Evolutionary conservation across 768 basidiomycete species (phyloP).

Genomic region (Hygrophoropsis aurantiaca): DNA sequence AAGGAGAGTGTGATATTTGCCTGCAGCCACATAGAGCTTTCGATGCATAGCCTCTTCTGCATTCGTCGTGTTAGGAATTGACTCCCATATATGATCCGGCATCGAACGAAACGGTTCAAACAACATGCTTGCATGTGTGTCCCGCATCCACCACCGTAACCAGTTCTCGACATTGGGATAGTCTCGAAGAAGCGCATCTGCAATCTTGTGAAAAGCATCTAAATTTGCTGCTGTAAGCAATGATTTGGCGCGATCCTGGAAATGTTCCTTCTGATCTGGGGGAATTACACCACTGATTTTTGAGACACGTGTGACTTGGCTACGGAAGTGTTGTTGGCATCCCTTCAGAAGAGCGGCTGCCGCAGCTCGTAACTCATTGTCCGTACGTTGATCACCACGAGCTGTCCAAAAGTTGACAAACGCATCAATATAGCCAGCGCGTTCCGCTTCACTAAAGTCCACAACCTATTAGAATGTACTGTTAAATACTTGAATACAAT

Average conservation of each 20-base stretch:
- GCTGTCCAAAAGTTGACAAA: conserved; percentile 23
- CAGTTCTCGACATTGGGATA: conserved; percentile 21
- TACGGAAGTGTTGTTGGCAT: conserved; percentile 31
- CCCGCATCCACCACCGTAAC: conserved; percentile 35
- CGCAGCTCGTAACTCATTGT: conserved; percentile 16
- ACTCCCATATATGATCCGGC: conserved; percentile 31
- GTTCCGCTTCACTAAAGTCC: conserved; percentile 36
- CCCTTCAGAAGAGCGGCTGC: conserved; percentile 24
- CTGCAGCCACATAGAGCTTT: conserved; percentile 29
- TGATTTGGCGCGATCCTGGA: too few species aligned
- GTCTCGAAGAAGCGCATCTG: conserved; percentile 4
- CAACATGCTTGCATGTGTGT: conserved; percentile 30
- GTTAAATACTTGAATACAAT: neutral
- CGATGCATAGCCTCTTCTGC: conserved; percentile 37
- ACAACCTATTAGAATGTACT: conserved; percentile 23
- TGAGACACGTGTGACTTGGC: conserved; percentile 28
- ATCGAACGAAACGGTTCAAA: conserved; percentile 24
- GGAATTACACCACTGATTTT: conserved; percentile 23
- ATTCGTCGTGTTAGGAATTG: conserved; percentile 33
- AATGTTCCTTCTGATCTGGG: neutral
- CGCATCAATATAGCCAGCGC: conserved; percentile 27
- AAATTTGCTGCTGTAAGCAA: too few species aligned
- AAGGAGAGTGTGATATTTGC: conserved; percentile 17
- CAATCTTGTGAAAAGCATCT: too few species aligned
- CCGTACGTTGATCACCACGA: neutral